A percentile compares a stretch with the other conserved stretches of the same genome.
Evolutionary conservation across 1,284 basidiomycete species (phyloP).

Genomic region (Tilletia caries): DNA sequence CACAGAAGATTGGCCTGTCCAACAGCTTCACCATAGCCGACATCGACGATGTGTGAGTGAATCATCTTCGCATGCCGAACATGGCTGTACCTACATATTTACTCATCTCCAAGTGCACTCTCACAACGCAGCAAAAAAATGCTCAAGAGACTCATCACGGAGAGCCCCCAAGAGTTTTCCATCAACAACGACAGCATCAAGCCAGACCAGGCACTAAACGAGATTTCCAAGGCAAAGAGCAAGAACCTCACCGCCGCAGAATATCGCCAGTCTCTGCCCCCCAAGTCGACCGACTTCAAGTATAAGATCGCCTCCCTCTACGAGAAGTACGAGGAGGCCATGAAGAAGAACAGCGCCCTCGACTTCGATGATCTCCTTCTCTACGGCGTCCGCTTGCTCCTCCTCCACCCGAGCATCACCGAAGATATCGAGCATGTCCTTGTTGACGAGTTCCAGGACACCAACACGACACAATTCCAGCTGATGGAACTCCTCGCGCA

Average conservation of each 20-base stretch:
- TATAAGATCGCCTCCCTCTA: slow-evolving; percentile 58
- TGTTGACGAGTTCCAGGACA: slow-evolving; percentile 91
- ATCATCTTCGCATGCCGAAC: too few relatives aligned
- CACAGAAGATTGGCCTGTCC: slow-evolving; percentile 63
- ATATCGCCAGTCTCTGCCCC: slow-evolving; percentile 21
- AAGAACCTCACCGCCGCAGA: slow-evolving; percentile 63
- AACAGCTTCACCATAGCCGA: slow-evolving; percentile 81
- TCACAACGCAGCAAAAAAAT: slow-evolving; percentile 63
- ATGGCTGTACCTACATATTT: too few relatives aligned
- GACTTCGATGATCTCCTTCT: slow-evolving; percentile 87
- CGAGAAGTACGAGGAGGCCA: slow-evolving; percentile 66
- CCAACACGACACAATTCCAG: slow-evolving; percentile 79
- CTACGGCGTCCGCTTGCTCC: slow-evolving; percentile 66
- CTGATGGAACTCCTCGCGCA: slow-evolving; percentile 64
- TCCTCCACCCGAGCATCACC: slow-evolving; percentile 61
- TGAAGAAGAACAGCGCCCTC: slow-evolving; percentile 68
- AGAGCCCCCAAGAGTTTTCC: slow-evolving; percentile 59
- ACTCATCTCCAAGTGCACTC: too few relatives aligned
- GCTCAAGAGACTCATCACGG: slow-evolving; percentile 64
- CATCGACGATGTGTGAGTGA: slow-evolving; percentile 62
- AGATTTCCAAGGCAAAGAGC: slow-evolving; percentile 78
- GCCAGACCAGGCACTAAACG: slow-evolving; percentile 62
- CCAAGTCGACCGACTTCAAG: background rate
- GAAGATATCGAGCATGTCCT: slow-evolving; percentile 70
- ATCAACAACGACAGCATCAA: slow-evolving; percentile 62